Conservation (phyloP, 2,329 filamentous ascomycete species). For the Blastomyces percursus region DNA sequence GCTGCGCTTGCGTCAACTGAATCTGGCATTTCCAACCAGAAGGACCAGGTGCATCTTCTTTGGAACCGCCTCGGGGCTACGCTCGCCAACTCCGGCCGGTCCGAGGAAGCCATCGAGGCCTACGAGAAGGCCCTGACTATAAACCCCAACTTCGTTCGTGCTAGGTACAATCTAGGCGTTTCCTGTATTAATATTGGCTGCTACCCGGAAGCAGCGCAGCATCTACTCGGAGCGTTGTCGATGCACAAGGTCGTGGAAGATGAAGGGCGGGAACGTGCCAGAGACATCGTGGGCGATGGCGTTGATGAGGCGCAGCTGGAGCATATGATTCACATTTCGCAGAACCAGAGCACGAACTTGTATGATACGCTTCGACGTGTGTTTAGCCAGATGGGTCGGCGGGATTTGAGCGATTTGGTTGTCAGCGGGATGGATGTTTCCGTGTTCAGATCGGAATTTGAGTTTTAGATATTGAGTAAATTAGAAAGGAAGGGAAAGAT, state of each 20-base stretch:
- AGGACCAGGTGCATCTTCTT: slow-evolving; percentile 78
- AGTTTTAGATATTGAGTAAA: slow-evolving; percentile 48
- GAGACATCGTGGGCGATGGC: slow-evolving; percentile 59
- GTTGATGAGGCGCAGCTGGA: slow-evolving; percentile 65
- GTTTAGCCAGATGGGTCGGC: slow-evolving; percentile 89
- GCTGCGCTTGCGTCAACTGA: slow-evolving; percentile 80
- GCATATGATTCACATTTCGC: slow-evolving; percentile 62
- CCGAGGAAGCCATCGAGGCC: slow-evolving; percentile 90
- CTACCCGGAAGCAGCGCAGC: slow-evolving; percentile 82
- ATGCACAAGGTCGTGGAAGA: slow-evolving; percentile 94
- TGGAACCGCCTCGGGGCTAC: slow-evolving; percentile 97
- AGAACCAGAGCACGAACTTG: slow-evolving; percentile 93
- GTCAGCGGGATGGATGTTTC: slow-evolving; percentile 85
- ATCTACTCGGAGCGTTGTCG: slow-evolving; percentile 78
- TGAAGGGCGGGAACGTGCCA: slow-evolving; percentile 69
- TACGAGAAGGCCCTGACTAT: slow-evolving; percentile 87
- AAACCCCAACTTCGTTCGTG: slow-evolving; percentile 91
- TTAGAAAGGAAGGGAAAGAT: not conserved
- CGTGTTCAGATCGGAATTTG: slow-evolving; percentile 78
- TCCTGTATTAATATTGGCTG: slow-evolving; percentile 97
- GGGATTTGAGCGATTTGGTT: slow-evolving; percentile 80
- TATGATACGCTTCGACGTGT: slow-evolving; percentile 90
- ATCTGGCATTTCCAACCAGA: slow-evolving; percentile 69
- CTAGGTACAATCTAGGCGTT: slow-evolving; percentile 91
- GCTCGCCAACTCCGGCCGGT: slow-evolving; percentile 84